phyloP scores from a whole-genome alignment of 2,329 filamentous ascomycete genomes.

The Cercospora sp. region DNA sequence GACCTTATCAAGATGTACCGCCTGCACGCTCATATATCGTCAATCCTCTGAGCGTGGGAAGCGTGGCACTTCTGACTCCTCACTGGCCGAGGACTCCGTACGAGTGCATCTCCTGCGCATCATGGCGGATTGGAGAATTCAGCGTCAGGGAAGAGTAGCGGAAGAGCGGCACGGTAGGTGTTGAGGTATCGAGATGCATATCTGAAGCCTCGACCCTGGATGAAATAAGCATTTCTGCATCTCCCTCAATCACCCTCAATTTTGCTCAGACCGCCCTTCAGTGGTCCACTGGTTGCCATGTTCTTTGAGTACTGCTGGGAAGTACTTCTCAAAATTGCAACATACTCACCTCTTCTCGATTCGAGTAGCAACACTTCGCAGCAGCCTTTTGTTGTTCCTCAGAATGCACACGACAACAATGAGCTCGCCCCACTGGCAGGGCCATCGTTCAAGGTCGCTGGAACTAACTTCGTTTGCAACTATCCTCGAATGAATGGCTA shows the following conservation, averaged over 20 bases:
- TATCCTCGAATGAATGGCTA: conserved; percentile 20
- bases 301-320: conserved; percentile 27
- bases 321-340: conserved; percentile 18
- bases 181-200: neutral
- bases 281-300: conserved; percentile 10
- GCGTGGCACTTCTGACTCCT: neutral
- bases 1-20: neutral
- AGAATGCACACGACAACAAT: conserved; percentile 1
- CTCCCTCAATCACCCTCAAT: neutral
- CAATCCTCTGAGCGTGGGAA: neutral
- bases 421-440: neutral
- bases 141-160: neutral
- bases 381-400: conserved; percentile 13
- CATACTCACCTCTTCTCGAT: conserved; percentile 9
- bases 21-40: neutral
- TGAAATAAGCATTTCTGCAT: neutral
- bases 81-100: neutral
- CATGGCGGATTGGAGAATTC: neutral
- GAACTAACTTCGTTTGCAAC: conserved; percentile 24
- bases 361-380: conserved; percentile 3
- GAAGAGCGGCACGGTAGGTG: neutral
- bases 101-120: neutral
- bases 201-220: neutral
- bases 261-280: neutral
- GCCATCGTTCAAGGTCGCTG: conserved; percentile 17